phyloP scores from a whole-genome alignment of 352 stramenopile species.

The Pythium brassicae region DNA sequence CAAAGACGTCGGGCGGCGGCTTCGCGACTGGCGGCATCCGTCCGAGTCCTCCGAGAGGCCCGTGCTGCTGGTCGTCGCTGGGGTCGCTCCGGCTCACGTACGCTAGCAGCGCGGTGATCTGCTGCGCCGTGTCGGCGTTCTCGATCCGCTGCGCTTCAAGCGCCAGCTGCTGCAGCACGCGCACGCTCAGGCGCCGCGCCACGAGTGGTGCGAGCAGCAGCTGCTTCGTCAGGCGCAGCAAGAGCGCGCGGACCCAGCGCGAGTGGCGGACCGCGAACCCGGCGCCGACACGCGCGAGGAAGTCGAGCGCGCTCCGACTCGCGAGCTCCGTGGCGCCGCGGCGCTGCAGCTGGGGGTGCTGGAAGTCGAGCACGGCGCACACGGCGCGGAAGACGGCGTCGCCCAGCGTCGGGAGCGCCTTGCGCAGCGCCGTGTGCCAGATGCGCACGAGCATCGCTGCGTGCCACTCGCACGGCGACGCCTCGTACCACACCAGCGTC shows the following conservation, averaged over 20 bases:
- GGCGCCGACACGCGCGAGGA: conserved; percentile 37
- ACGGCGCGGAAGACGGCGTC: conserved; percentile 44
- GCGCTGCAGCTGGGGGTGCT: conserved; percentile 24
- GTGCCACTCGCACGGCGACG: conserved; percentile 64
- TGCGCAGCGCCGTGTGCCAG: conserved; percentile 55
- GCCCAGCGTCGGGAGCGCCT: conserved; percentile 30
- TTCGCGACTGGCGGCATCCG: background rate
- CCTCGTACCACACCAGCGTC: conserved; percentile 55
- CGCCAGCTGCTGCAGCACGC: conserved; percentile 33
- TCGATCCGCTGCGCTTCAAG: conserved; percentile 28
- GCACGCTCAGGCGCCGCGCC: conserved; percentile 35
- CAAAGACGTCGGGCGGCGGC: conserved; percentile 11
- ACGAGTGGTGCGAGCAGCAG: conserved; percentile 46
- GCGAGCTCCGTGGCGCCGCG: conserved; percentile 32
- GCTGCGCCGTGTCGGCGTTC: conserved; percentile 20
- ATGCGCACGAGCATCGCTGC: conserved; percentile 45
- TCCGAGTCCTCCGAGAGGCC: background rate
- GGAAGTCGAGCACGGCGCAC: conserved; percentile 50
- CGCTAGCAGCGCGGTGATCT: conserved; percentile 30
- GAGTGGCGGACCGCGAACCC: conserved; percentile 24
- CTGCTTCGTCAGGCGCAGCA: conserved; percentile 50
- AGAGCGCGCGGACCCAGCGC: conserved; percentile 31
- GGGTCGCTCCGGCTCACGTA: conserved; percentile 21
- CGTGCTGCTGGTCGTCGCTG: background rate
- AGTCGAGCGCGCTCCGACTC: conserved; percentile 50